Evolutionary conservation across 805 yeast genomes (phyloP).

Genomic region (Suhomyces kilbournensis): DNA sequence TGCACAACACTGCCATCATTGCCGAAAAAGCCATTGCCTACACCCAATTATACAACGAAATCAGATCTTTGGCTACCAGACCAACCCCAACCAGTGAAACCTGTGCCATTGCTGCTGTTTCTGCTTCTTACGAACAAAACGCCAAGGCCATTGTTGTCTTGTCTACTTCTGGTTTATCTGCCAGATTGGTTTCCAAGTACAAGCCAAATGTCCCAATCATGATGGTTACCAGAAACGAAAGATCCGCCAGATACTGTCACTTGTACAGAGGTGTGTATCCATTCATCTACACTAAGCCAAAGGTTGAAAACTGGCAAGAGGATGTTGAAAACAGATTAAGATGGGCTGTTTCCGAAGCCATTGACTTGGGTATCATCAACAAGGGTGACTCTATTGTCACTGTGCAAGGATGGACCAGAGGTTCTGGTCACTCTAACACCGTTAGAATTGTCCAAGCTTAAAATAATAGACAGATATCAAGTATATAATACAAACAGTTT

Average conservation of each 20-base stretch:
- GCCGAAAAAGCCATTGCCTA: constrained; percentile 97
- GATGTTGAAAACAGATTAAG: constrained; percentile 94
- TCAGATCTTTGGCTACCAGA: constrained; percentile 78
- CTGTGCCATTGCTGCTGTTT: constrained; percentile 93
- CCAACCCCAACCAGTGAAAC: constrained; percentile 96
- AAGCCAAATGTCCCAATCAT: constrained; percentile 96
- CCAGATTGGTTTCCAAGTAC: constrained; percentile 95
- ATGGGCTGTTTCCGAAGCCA: constrained; percentile 89
- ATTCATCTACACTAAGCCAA: constrained; percentile 69
- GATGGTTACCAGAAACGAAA: constrained; percentile 94
- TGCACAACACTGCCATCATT: constrained; percentile 95
- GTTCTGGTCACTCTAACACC: constrained; percentile 98
- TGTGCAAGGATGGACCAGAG: constrained; percentile 98
- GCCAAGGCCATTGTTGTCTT: constrained; percentile 96
- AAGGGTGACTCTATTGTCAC: constrained; percentile 90
- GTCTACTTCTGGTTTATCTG: constrained; percentile 92
- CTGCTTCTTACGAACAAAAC: constrained; percentile 92
- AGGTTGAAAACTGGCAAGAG: constrained; percentile 84
- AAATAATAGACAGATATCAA: constrained; percentile 8
- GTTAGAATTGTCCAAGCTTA: constrained; percentile 84
- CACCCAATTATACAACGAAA: constrained; percentile 77
- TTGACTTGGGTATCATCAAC: constrained; percentile 76
- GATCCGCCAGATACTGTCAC: constrained; percentile 93
- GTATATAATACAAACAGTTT: not conserved
- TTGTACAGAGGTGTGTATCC: constrained; percentile 99